Evolutionary conservation across 805 yeast species (phyloP), one percentile per base, ranked within the genome.

Genomic region (Cyberlindnera maclurae): DNA sequence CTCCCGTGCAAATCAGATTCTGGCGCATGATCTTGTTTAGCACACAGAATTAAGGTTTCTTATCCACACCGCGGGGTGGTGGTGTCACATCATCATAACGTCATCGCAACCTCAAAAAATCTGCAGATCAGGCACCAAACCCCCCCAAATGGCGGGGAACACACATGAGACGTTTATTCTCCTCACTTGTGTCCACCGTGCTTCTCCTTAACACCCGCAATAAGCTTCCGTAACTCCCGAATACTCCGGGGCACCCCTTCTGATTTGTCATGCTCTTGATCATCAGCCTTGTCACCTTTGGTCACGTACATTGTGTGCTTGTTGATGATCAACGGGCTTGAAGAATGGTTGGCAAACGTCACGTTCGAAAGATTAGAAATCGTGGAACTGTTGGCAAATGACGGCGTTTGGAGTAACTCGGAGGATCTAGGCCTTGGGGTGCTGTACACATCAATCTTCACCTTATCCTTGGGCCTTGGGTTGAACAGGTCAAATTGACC

Each of bases 361-460:
- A 52, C 42, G 36, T 49, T 54, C 2, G 57, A 51, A 12, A 54
- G 12, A 26, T 43, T 52, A 8, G 58, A 53, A 12, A 52, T 47
- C 2, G 50, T 39, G 2, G 58, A 47, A n/a, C 50, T 47, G 34
- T 50, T 51, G 7, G 35, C 38, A 34, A 43, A 55, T 5, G 57
- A 51, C 13, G 59, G 59, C 1, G 59, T 55, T 30, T 55, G 57
- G 10, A 51, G 31, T 24, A 54, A n/a, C 6, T 52, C 52, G 18
- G 56, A 50, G 10, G 59, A 55, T 37, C 54, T 55, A 5, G 58
- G 57, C 38, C 55, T 50, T 35, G 59, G 59, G 8, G 59, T 55
- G 30, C 45, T 42, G 32, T 51, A 55, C 17, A 52, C 47, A 9
- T 51, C 47, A 29, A 50, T 34, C 26, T 51, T 52, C 3, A 29